A percentile compares a stretch with the other conserved stretches of the same genome.
Conservation (phyloP, 768 basidiomycete genomes). For the Coprinopsis marcescibilis region DNA sequence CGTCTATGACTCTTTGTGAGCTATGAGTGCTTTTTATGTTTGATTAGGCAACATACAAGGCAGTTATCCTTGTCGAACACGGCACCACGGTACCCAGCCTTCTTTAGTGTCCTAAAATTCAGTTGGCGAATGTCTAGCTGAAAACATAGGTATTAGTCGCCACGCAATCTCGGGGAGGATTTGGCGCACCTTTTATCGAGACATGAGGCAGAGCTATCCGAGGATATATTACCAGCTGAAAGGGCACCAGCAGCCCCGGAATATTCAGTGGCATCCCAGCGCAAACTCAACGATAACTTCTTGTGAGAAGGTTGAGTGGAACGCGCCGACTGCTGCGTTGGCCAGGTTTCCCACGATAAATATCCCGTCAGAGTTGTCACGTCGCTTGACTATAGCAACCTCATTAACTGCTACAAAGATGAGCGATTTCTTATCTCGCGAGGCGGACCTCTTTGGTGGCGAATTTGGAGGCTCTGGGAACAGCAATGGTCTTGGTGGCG, state of each 20-base stretch:
- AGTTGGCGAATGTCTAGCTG: slow-evolving; percentile 83
- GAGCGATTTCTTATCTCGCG: slow-evolving; percentile 33
- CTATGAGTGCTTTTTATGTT: neutral
- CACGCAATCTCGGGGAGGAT: neutral
- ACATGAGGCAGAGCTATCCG: slow-evolving; percentile 64
- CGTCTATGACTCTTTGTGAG: slow-evolving; percentile 47
- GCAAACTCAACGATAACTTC: too few species aligned
- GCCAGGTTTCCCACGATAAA: too few species aligned
- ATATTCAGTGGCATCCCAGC: slow-evolving; percentile 68
- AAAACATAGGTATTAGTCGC: slow-evolving; percentile 17
- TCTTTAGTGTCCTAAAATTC: slow-evolving; percentile 66
- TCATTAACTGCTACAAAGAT: too few species aligned
- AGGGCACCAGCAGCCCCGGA: slow-evolving; percentile 61
- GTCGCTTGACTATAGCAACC: too few species aligned
- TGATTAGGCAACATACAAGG: slow-evolving; percentile 46
- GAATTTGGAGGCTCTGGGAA: slow-evolving; percentile 22
- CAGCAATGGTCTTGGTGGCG: slow-evolving; percentile 27
- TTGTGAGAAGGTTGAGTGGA: too few species aligned
- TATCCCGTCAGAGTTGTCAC: too few species aligned
- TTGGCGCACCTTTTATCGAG: slow-evolving; percentile 53
- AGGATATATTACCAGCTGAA: slow-evolving; percentile 66
- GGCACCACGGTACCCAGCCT: slow-evolving; percentile 80
- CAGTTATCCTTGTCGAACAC: slow-evolving; percentile 99
- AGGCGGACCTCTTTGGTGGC: slow-evolving; percentile 22
- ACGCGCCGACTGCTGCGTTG: too few species aligned